Conservation (phyloP, 345 rosid species). For the Leavenworthia alabamica region DNA sequence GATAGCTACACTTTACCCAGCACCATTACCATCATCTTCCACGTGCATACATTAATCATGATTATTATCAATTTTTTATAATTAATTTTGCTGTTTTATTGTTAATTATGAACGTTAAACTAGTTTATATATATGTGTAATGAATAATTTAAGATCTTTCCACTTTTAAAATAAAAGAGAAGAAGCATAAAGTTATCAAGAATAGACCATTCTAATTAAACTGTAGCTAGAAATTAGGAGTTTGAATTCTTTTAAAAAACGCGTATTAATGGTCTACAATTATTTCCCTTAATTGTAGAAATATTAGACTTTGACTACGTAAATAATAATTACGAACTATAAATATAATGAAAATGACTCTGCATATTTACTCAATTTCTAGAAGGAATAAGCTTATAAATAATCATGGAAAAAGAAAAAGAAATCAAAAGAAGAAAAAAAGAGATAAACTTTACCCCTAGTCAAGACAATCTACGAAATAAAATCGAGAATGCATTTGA, state of each 20-base stretch:
- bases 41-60: slow-evolving; percentile 28
- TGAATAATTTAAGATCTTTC: background rate
- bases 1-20: slow-evolving; percentile 33
- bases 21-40: slow-evolving; percentile 30
- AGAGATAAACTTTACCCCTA: background rate
- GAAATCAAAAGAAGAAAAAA: no score
- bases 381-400: slow-evolving; percentile 7
- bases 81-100: slow-evolving; percentile 10
- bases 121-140: background rate
- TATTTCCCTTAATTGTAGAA: background rate
- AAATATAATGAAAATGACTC: background rate
- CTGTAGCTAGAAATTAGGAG: background rate
- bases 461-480: background rate
- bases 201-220: background rate
- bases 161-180: background rate
- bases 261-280: slow-evolving; percentile 11
- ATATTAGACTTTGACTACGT: slow-evolving; percentile 8
- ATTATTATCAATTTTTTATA: background rate
- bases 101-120: background rate
- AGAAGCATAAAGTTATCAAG: background rate
- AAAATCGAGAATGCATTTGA: background rate
- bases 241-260: background rate
- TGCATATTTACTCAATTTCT: background rate
- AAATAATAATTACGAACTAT: background rate
- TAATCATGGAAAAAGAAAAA: background rate